These are phyloP conservation scores for Suhomyces bolitotheri DNA, from an alignment of 1,139 yeast genomes.

Conservation along the genomic window DNA sequence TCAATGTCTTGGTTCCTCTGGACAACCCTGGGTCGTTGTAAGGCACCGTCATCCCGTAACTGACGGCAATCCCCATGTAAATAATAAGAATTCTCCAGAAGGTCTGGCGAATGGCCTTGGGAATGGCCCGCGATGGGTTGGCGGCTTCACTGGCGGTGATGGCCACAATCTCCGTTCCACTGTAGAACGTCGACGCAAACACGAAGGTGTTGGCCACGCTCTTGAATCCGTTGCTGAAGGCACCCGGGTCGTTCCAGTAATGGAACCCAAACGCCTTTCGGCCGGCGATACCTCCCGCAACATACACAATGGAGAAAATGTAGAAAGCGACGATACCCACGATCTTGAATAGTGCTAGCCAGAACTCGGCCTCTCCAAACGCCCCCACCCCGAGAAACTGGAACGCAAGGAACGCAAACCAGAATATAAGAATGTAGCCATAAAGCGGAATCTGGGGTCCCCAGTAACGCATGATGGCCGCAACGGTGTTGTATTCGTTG, in stretches of 20 bases:
- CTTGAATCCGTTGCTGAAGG: conserved; percentile 33
- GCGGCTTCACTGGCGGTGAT: conserved; percentile 57
- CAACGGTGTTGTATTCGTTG: conserved; percentile 57
- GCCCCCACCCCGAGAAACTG: conserved; percentile 58
- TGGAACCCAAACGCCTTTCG: conserved; percentile 53
- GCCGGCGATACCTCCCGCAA: conserved; percentile 65
- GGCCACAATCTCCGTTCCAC: conserved; percentile 61
- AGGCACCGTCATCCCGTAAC: conserved; percentile 58
- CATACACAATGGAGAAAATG: conserved; percentile 57
- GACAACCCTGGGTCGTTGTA: conserved; percentile 44
- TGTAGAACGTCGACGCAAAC: conserved; percentile 61
- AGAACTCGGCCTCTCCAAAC: conserved; percentile 69
- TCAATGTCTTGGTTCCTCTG: conserved; percentile 28
- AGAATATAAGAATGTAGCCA: conserved; percentile 57
- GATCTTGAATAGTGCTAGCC: conserved; percentile 60
- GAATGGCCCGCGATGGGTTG: conserved; percentile 56
- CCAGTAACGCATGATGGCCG: conserved; percentile 57
- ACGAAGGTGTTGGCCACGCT: conserved; percentile 73
- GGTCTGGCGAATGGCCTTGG: conserved; percentile 60
- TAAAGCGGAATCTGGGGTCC: conserved; percentile 60
- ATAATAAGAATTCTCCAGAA: conserved; percentile 53
- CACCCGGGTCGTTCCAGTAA: conserved; percentile 54
- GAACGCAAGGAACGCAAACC: conserved; percentile 54
- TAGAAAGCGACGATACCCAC: conserved; percentile 58
- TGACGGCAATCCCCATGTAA: conserved; percentile 54